phyloP scores from a whole-genome alignment of 2,329 filamentous ascomycete species.

The Colletotrichum spinosum region DNA sequence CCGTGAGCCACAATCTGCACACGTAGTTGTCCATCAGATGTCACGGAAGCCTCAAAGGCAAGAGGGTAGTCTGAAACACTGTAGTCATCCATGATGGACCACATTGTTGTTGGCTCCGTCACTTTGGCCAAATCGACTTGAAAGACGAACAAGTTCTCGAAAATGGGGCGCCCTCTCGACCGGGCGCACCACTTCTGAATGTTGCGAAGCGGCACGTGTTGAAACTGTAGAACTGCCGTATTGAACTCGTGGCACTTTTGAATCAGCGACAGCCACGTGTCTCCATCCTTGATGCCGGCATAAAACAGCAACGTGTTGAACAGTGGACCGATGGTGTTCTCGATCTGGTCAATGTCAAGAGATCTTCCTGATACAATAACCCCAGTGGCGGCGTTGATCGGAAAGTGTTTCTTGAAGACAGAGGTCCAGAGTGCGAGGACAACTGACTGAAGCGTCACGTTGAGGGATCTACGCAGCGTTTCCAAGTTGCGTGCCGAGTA shows the following conservation, averaged over 20 bases:
- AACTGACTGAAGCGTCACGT: slow-evolving; percentile 83
- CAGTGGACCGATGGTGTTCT: slow-evolving; percentile 80
- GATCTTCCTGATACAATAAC: slow-evolving; percentile 83
- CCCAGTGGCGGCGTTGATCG: slow-evolving; percentile 69
- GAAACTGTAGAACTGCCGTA: slow-evolving; percentile 74
- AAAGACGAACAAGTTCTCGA: slow-evolving; percentile 87
- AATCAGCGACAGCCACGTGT: slow-evolving; percentile 71
- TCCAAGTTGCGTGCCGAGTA: slow-evolving; percentile 54
- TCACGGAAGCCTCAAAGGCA: slow-evolving; percentile 78
- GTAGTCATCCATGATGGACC: slow-evolving; percentile 63
- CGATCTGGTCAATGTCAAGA: slow-evolving; percentile 73
- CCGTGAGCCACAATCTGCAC: slow-evolving; percentile 71
- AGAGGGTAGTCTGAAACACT: slow-evolving; percentile 77
- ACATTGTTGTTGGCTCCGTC: slow-evolving; percentile 53
- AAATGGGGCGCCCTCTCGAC: slow-evolving; percentile 67
- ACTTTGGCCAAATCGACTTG: slow-evolving; percentile 59
- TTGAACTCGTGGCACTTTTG: slow-evolving; percentile 78
- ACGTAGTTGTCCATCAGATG: slow-evolving; percentile 57
- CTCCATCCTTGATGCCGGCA: slow-evolving; percentile 53
- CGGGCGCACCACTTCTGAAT: slow-evolving; percentile 81
- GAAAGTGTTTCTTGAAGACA: slow-evolving; percentile 66
- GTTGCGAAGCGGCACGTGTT: slow-evolving; percentile 82
- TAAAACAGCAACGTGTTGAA: slow-evolving; percentile 91
- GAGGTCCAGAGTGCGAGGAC: slow-evolving; percentile 80
- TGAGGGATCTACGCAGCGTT: slow-evolving; percentile 65